Evolutionary conservation across 2,329 filamentous ascomycete genomes (phyloP), one percentile per base, ranked within the genome.

Genomic region (Nannizziopsis arthrosporioides): DNA sequence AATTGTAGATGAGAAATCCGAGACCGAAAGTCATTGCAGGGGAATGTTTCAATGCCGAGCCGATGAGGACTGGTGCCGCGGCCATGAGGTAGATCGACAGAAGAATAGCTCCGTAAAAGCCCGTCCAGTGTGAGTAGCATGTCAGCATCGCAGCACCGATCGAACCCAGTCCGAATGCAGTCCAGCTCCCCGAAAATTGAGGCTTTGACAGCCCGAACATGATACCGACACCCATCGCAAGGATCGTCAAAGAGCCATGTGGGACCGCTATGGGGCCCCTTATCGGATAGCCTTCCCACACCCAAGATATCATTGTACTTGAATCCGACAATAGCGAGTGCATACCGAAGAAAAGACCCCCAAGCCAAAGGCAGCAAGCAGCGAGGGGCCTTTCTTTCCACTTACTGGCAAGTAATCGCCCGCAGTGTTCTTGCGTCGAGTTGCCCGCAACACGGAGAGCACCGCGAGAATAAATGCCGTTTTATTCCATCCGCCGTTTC

Each of bases 241-340:
- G 76, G 45, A 95, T 78, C 1, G 88, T 95, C 63, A 83, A 78
- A 58, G 85, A 87, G 47, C 89, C 92, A 59, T 96, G 88, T n/a
- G 88, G 87, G 42, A 82, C 87, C 52, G 88, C 80, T 43, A 92
- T 78, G 2, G 92, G 92, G 5, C 92, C 92, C 43, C 84, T 80
- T 36, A 96, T 78, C 11, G 92, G 92, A 59, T 85, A 98, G 5
- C 92, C 92, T 57, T 95, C 88, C 92, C 92, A 98, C 2, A 87
- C 87, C 92, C 92, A 98, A 12, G 89, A 75, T 50, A 96, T 95
- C 88, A 98, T 96, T 47, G 92, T 98, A 70, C 92, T 96, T 0
- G 89, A 94, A 63, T 98, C 92, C 0, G 92, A 95, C 9, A 98
- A 76, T 8, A 98, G 73, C 1, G 89, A 95, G 63, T 96, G 92